A percentile compares a stretch with the other conserved stretches of the same genome.
Conservation (phyloP, 306 rosid genomes). For the Trichosanthes cucumerina region DNA sequence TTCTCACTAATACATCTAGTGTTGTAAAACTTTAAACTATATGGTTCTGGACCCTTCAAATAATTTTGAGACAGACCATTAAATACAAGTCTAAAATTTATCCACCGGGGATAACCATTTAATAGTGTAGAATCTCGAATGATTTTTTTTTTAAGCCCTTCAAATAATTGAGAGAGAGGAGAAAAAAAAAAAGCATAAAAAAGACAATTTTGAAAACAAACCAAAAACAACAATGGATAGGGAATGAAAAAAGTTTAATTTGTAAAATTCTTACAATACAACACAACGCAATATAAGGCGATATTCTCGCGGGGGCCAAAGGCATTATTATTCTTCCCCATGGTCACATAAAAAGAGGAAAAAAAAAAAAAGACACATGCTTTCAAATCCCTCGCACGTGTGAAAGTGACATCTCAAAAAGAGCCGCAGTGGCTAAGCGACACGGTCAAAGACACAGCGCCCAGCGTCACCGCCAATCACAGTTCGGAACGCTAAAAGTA, state of each 20-base stretch:
- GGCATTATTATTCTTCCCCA: not conserved
- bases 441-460: conserved; percentile 23
- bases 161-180: not conserved
- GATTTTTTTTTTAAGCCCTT: no score
- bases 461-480: conserved; percentile 22
- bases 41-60: no score
- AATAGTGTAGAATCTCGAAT: no score
- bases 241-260: not conserved
- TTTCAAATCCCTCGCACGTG: conserved; percentile 31
- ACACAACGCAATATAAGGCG: conserved; percentile 11
- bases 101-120: no score
- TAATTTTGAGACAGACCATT: no score
- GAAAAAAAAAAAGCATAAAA: not conserved
- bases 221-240: not conserved
- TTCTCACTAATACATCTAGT: no score
- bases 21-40: no score
- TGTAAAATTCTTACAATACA: not conserved
- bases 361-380: not conserved
- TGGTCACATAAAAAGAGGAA: not conserved
- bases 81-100: no score
- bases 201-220: not conserved
- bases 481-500: not conserved
- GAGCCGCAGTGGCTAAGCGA: conserved; percentile 22
- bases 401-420: conserved; percentile 20
- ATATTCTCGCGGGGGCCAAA: conserved; percentile 12